These are phyloP conservation scores for Gossypium trilobum DNA, from an alignment of 441 rosid genomes.

Conservation along the genomic window DNA sequence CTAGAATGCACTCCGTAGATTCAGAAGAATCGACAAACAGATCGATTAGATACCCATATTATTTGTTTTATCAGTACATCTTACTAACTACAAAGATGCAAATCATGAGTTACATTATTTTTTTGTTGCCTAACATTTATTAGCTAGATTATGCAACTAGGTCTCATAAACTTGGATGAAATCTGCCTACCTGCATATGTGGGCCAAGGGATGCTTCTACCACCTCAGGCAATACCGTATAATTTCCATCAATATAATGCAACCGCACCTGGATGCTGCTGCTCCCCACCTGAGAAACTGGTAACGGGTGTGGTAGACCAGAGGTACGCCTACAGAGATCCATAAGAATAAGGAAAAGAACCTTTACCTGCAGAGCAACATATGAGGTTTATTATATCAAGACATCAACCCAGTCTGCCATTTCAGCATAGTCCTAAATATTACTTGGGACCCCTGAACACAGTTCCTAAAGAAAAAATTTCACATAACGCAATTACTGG, in stretches of 20 bases:
- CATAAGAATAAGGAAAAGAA: constrained; percentile 92
- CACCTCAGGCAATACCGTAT: constrained; percentile 95
- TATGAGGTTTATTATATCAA: not conserved
- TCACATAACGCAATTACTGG: not conserved
- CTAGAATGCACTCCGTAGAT: not conserved
- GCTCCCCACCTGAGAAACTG: constrained; percentile 90
- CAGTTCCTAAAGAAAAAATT: not conserved
- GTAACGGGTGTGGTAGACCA: constrained; percentile 65
- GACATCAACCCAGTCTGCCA: not conserved
- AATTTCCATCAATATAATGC: constrained; percentile 94
- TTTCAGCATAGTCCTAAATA: not conserved
- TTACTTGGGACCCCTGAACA: not conserved
- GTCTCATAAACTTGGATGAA: not conserved
- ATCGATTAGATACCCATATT: not conserved
- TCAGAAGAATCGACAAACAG: not conserved
- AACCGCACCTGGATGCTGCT: constrained; percentile 86
- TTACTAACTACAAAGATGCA: not conserved
- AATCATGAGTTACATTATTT: not conserved
- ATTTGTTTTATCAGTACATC: not conserved
- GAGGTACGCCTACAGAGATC: constrained; percentile 94
- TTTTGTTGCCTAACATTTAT: not conserved
- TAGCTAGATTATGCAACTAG: not conserved
- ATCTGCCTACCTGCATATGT: constrained; percentile 79
- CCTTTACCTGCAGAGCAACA: constrained; percentile 66
- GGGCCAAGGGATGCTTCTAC: constrained; percentile 99